Base-by-base conservation (phyloP, 345 rosid genomes). In the Rhodomyrtus tomentosa region DNA sequence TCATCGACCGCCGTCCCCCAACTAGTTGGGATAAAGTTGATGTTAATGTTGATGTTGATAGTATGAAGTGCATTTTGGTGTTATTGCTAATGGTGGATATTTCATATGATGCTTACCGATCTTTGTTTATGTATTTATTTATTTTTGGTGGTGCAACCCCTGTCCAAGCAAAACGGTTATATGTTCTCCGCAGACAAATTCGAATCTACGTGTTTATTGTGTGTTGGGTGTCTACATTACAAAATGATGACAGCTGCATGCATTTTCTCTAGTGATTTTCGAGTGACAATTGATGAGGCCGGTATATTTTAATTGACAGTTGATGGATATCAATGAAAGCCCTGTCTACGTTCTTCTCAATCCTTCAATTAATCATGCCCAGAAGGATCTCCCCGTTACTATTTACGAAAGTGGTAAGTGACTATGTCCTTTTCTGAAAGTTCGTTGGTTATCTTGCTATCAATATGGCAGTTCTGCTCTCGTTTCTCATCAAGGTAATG, bases 291-390 rank as follows among this genome's bases (percentile, higher is more conserved):
- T 32, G 42, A 62, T 8, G 18, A 62, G 42, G 74, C 74, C 20
- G 22, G 18, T 62, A 51, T 51, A 32, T 21, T 51, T 51, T 88
- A 82, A 83, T 82, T 88, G 42, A 83, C 96, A 97, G 99, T 86
- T 97, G 90, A 97, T 95, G 98, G 99, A 95, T 88, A 93, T 97
- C 85, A 97, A 97, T 84, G 99, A 97, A 89, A 95, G 95, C 88
- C 98, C 98, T 81, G 94, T 95, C 80, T 97, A 94, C 89, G 95
- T 95, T 27, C 95, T 97, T 79, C 94, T 97, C 40, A 95, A 97
- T 87, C 98, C 99, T 52, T 89, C 92, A 3, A 95, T 97, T 85
- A 95, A 93, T 88, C 98, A 91, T 80, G 90, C 95, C 32, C 98
- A 95, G 83, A 97, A 95, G 89, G 98, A 97, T 92, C 98, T 97